phyloP scores from a whole-genome alignment of 139 green algal species.

The Chlamydomonas sphaeroides region DNA sequence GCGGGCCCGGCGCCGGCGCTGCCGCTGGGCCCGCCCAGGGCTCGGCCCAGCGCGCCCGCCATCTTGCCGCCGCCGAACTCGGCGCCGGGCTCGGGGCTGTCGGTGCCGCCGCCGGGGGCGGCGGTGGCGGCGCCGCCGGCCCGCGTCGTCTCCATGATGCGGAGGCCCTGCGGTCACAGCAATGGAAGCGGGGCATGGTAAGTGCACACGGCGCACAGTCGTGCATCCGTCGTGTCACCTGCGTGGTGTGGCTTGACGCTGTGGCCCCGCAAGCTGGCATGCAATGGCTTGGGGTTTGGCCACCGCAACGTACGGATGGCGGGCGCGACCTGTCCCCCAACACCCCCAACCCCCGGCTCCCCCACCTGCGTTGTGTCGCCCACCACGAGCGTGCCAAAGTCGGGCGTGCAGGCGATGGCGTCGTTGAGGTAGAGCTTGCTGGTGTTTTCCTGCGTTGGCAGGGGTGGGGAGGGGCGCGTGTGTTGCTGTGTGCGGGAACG shows the following conservation, averaged over 20 bases:
- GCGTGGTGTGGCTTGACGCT: too few relatives aligned
- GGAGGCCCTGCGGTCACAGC: constrained; percentile 38
- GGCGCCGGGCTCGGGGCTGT: neutral
- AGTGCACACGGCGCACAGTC: too few relatives aligned
- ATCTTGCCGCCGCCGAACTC: neutral
- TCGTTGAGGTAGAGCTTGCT: constrained; percentile 52
- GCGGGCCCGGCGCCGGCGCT: neutral
- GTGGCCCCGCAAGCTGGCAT: too few relatives aligned
- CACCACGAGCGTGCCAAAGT: constrained; percentile 43
- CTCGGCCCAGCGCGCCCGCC: neutral
- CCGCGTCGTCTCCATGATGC: constrained; percentile 32
- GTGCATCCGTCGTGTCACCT: too few relatives aligned
- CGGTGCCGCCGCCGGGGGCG: neutral
- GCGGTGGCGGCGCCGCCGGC: neutral
- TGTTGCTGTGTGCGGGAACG: too few relatives aligned
- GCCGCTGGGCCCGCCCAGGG: neutral
- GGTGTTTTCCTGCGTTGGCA: constrained; percentile 43
- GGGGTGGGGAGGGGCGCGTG: neutral
- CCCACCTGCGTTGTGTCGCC: constrained; percentile 47
- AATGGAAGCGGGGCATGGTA: too few relatives aligned
- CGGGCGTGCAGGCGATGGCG: constrained; percentile 37
- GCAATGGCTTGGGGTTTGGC: too few relatives aligned
- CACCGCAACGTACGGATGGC: too few relatives aligned
- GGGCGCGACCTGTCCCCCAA: too few relatives aligned
- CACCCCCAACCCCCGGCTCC: neutral